Percentiles rank a stretch among this genome's conserved stretches.
Evolutionary conservation across 441 rosid species (phyloP).

Genomic region (Capsella rubella): DNA sequence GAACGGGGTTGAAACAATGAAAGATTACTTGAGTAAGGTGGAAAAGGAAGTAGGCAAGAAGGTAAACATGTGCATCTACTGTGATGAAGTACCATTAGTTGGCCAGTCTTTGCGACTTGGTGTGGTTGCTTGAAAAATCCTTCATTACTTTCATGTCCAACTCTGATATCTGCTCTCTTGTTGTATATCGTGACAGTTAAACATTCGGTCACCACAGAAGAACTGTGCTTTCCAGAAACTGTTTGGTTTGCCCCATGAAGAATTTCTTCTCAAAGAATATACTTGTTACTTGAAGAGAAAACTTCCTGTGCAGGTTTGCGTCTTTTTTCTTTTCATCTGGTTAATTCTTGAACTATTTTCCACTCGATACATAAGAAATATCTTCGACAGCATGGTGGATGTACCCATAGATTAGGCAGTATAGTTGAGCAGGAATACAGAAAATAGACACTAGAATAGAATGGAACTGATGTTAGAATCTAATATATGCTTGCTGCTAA

Average conservation of each 20-base stretch:
- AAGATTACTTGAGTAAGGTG: constrained; percentile 75
- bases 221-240: constrained; percentile 81
- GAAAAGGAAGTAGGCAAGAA: constrained; percentile 96
- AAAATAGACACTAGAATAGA: background rate
- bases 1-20: constrained; percentile 76
- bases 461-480: background rate
- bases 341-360: background rate
- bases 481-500: constrained; percentile 23
- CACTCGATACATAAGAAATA: background rate
- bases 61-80: constrained; percentile 50
- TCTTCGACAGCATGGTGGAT: background rate
- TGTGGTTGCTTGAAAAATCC: background rate
- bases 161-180: constrained; percentile 1
- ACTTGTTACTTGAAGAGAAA: constrained; percentile 81
- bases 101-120: background rate
- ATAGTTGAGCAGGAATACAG: background rate
- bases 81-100: background rate
- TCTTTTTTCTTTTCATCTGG: constrained; percentile 17
- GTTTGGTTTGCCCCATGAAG: constrained; percentile 90
- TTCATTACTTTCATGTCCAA: background rate
- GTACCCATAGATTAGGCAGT: background rate
- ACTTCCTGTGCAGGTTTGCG: constrained; percentile 79
- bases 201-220: constrained; percentile 76
- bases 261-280: constrained; percentile 81
- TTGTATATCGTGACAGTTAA: constrained; percentile 60